Base-by-base conservation (phyloP, 2,329 filamentous ascomycete species). In the Thermochaetoides dissita region DNA sequence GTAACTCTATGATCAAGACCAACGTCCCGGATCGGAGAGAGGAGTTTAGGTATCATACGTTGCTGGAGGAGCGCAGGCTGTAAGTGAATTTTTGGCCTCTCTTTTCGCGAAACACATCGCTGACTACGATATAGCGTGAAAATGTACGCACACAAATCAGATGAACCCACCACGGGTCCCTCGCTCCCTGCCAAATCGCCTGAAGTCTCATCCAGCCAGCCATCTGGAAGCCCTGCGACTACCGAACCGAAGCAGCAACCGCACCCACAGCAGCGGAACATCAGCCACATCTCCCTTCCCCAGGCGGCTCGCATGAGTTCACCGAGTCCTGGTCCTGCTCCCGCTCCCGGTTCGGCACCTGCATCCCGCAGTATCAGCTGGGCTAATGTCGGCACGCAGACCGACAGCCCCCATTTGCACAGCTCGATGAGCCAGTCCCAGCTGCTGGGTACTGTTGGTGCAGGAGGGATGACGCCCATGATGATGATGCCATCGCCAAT, bases 21-120 rank as follows among this genome's bases (percentile, higher is more conserved):
- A 98, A 98, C 57, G 85, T 98, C 7, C 91, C 91, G 3, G 86
- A 95, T 60, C 82, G 94, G 46, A 74, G 91, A 42, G 85, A 93
- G 58, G 84, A 85, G 38, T 98, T 93, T 58, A 72, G 91, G 43
- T 78, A 94, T 54, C 82, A 93, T 55, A 96, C 89, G 0, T 67
- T 93, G 53, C 63, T 81, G 42, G 82, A 89, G 55, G 91, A 98
- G 63, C 70, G 84, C 53, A 74, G 79, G 39, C 83, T 96, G 89
- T 89, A 66, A 71, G 78, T 68, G 42, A 32, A 24, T 31, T 8
- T 9, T 31, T 34, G 17, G 7, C n/a, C 9, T 12, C 24, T 24
- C 28, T 32, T 11, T 7, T 12, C 34, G 8, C 12, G 10, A 10
- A 36, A 12, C 10, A 9, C 28, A 9, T 10, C 3, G 4, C 7